phyloP scores from a whole-genome alignment of 139 green algal genomes.

The Chlamydomonas urium region DNA sequence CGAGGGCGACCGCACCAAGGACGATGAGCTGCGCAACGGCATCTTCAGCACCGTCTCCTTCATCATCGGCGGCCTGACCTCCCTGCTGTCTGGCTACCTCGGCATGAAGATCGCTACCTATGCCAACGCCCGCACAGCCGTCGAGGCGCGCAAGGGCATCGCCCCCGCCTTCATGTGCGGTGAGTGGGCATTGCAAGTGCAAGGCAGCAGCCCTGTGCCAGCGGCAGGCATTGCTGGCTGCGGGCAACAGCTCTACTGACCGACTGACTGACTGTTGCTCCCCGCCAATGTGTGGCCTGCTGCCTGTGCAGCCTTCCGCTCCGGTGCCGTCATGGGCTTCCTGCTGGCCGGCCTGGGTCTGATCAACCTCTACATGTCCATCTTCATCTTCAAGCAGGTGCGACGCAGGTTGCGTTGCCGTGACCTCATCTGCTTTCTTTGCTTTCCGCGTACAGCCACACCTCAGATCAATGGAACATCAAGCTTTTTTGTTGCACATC shows the following conservation, averaged over 20 bases:
- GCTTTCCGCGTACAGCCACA: no score
- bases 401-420: no score
- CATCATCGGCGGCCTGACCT: slow-evolving; percentile 84
- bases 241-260: no score
- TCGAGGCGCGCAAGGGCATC: slow-evolving; percentile 95
- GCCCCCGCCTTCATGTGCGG: slow-evolving; percentile 87
- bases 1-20: slow-evolving; percentile 45
- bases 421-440: no score
- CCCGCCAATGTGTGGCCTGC: no score
- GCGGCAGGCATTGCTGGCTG: no score
- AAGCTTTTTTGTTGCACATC: no score
- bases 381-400: slow-evolving; percentile 62
- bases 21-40: slow-evolving; percentile 27
- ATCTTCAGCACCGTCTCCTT: slow-evolving; percentile 92
- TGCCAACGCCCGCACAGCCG: slow-evolving; percentile 88
- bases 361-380: slow-evolving; percentile 79
- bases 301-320: slow-evolving; percentile 79
- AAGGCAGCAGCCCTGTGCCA: no score
- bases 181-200: slow-evolving; percentile 36
- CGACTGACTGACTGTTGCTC: no score
- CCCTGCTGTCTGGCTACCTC: slow-evolving; percentile 88
- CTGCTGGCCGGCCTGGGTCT: slow-evolving; percentile 84
- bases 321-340: slow-evolving; percentile 98
- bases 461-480: no score
- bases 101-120: slow-evolving; percentile 98